Evolutionary conservation across 352 stramenopile genomes (phyloP).

Genomic region (Thalassiosira mediterranea): DNA sequence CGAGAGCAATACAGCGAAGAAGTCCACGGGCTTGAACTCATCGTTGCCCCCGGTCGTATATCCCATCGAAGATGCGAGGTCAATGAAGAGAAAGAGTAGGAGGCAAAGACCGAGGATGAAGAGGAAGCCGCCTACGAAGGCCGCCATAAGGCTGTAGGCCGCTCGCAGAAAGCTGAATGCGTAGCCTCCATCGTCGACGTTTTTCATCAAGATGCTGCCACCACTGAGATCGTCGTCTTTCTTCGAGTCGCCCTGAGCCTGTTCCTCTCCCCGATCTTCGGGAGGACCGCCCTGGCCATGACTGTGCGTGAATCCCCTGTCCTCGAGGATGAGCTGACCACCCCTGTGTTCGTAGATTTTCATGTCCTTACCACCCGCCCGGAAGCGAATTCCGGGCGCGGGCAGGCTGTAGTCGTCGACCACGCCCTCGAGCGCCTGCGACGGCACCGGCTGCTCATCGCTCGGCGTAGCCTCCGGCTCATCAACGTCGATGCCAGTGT

Average conservation of each 20-base stretch:
- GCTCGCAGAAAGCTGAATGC: constrained; percentile 21
- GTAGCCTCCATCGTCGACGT: constrained; percentile 3
- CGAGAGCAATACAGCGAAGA: constrained; percentile 42
- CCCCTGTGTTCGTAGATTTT: constrained; percentile 39
- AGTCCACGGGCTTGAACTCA: neutral
- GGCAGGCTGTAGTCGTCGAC: constrained; percentile 23
- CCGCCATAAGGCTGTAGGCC: constrained; percentile 36
- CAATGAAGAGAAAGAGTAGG: constrained; percentile 57
- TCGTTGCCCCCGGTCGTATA: constrained; percentile 17
- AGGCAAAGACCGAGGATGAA: constrained; percentile 45
- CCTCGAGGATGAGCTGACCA: constrained; percentile 45
- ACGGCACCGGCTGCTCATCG: neutral
- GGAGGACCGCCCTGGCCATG: too few relatives aligned
- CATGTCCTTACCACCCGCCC: constrained; percentile 13
- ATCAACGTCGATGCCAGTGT: too few relatives aligned
- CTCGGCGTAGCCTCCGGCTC: too few relatives aligned
- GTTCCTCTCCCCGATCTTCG: neutral
- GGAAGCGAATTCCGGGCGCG: constrained; percentile 30
- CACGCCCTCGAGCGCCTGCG: neutral
- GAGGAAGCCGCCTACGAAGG: constrained; percentile 42
- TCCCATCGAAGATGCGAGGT: constrained; percentile 42
- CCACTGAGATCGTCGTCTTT: constrained; percentile 4
- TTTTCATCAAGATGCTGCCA: constrained; percentile 19
- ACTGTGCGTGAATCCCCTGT: neutral
- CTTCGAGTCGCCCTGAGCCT: neutral